These are phyloP conservation scores for Waitea zeae DNA, from an alignment of 1,284 basidiomycete genomes.

Conservation along the genomic window DNA sequence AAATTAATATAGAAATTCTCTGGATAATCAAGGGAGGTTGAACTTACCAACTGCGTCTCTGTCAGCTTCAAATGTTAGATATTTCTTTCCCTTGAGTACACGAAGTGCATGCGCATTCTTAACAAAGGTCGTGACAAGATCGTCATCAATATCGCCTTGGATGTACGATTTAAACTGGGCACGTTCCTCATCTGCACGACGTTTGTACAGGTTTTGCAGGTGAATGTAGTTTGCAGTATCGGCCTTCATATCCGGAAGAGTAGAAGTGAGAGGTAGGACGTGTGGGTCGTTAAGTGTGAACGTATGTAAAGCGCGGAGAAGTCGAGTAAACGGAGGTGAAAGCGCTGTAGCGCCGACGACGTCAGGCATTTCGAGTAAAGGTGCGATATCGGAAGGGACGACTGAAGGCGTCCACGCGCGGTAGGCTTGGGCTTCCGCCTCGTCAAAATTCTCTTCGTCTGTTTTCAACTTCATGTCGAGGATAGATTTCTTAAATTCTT, in stretches of 20 bases:
- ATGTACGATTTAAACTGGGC: slow-evolving; percentile 22
- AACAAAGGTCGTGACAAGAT: slow-evolving; percentile 68
- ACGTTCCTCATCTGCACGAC: slow-evolving; percentile 56
- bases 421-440: slow-evolving; percentile 72
- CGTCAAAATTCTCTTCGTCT: slow-evolving; percentile 96
- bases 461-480: slow-evolving; percentile 42
- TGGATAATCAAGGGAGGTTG: too few relatives aligned
- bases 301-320: slow-evolving; percentile 28
- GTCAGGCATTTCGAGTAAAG: slow-evolving; percentile 44
- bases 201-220: slow-evolving; percentile 65
- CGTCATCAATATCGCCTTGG: slow-evolving; percentile 22
- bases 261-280: slow-evolving; percentile 53
- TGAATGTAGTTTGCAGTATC: slow-evolving; percentile 72
- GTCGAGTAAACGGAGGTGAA: slow-evolving; percentile 16
- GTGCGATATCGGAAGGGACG: slow-evolving; percentile 50
- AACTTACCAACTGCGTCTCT: slow-evolving; percentile 38
- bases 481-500: slow-evolving; percentile 60
- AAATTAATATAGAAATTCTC: too few relatives aligned
- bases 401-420: slow-evolving; percentile 40
- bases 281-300: slow-evolving; percentile 86
- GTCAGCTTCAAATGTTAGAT: slow-evolving; percentile 40
- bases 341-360: not conserved
- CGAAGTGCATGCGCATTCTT: slow-evolving; percentile 80
- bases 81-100: slow-evolving; percentile 56
- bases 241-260: slow-evolving; percentile 94